Percentiles rank a stretch among this genome's conserved stretches.
Evolutionary conservation across 176 grass and related monocot species (phyloP).

Genomic region (Juncus inflexus): DNA sequence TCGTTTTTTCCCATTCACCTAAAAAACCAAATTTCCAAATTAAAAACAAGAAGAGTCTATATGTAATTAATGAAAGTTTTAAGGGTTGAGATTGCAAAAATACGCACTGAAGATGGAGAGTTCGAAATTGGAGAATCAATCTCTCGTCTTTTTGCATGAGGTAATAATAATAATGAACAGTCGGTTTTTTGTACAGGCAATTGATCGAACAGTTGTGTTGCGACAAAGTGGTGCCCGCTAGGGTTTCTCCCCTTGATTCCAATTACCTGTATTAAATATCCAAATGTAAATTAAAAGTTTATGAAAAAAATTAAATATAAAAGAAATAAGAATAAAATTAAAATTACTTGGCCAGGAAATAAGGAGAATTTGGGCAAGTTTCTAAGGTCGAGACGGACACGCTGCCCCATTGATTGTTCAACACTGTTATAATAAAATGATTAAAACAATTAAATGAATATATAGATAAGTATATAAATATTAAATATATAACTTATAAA

Average conservation of each 20-base stretch:
- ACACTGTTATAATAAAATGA: conserved; percentile 39
- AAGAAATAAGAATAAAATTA: background rate
- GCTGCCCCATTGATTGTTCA: conserved; percentile 65
- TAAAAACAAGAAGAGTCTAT: background rate
- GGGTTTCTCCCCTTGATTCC: conserved; percentile 90
- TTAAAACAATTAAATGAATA: conserved; percentile 3
- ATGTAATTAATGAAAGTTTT: background rate
- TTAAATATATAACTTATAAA: no score
- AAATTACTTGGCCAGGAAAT: conserved; percentile 77
- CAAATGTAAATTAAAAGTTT: conserved; percentile 9
- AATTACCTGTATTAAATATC: conserved; percentile 52
- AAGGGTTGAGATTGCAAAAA: background rate
- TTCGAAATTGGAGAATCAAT: conserved; percentile 32
- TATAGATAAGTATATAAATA: no score
- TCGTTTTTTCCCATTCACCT: conserved; percentile 50
- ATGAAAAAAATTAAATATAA: conserved; percentile 5
- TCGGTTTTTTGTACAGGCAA: conserved; percentile 31
- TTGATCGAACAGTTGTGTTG: conserved; percentile 69
- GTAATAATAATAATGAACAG: conserved; percentile 33
- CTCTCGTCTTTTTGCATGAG: conserved; percentile 73
- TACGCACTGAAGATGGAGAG: conserved; percentile 50
- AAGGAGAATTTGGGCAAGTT: conserved; percentile 75
- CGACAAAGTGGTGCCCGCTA: conserved; percentile 81
- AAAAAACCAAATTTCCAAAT: conserved; percentile 11
- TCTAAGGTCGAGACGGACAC: conserved; percentile 76